A percentile compares a stretch with the other conserved stretches of the same genome.
phyloP scores from a whole-genome alignment of 2,329 filamentous ascomycete genomes.

The Sarocladium brachiariae region DNA sequence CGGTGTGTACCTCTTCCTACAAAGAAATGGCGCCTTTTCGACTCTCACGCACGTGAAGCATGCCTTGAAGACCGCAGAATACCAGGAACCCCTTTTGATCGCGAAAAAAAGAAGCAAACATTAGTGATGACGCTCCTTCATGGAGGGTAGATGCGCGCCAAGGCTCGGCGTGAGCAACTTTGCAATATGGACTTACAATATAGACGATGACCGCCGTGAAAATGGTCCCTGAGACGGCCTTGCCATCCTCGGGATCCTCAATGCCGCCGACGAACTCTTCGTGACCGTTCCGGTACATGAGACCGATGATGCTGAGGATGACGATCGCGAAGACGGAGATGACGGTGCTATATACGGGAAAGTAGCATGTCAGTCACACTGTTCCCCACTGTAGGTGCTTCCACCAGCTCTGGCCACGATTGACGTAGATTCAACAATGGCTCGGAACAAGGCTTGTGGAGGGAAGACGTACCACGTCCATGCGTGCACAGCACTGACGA shows the following conservation, averaged over 20 bases:
- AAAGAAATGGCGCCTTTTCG: slow-evolving; percentile 78
- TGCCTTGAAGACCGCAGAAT: slow-evolving; percentile 85
- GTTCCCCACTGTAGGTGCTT: neutral
- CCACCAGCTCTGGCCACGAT: neutral
- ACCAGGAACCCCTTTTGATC: slow-evolving; percentile 90
- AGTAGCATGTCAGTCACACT: slow-evolving; percentile 17
- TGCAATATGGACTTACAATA: slow-evolving; percentile 56
- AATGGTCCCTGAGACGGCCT: slow-evolving; percentile 74
- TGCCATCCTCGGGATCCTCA: slow-evolving; percentile 64
- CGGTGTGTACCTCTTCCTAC: too few species aligned
- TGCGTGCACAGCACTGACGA: slow-evolving; percentile 85
- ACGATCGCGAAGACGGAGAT: slow-evolving; percentile 59
- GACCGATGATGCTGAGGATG: slow-evolving; percentile 56
- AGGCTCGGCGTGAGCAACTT: too few species aligned
- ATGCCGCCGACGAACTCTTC: slow-evolving; percentile 76
- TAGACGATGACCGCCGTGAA: slow-evolving; percentile 88
- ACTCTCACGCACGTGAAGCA: slow-evolving; percentile 77
- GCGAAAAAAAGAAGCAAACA: too few species aligned
- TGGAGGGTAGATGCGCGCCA: too few species aligned
- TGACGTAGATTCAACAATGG: slow-evolving; percentile 17
- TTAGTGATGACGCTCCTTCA: too few species aligned
- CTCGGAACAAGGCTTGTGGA: neutral
- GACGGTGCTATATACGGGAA: slow-evolving; percentile 55
- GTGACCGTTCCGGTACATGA: slow-evolving; percentile 72
- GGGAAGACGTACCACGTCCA: slow-evolving; percentile 74